These are phyloP conservation scores for Rhizopogon vinicolor DNA, from an alignment of 768 basidiomycete genomes.

Conservation along the genomic window DNA sequence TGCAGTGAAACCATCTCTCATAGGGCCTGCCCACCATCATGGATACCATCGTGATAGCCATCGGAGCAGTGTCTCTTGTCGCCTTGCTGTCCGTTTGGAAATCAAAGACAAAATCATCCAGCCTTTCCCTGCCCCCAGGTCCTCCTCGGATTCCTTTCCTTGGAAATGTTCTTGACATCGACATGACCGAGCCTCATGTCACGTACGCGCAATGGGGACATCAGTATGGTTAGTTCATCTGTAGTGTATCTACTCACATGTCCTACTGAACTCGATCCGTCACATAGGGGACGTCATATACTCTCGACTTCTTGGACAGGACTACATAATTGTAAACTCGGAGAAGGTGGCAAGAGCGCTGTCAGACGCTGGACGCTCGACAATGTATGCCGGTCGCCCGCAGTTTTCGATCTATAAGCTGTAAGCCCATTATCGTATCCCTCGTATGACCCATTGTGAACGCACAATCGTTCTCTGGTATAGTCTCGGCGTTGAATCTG, in stretches of 20 bases:
- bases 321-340: constrained; percentile 30
- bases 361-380: constrained; percentile 5
- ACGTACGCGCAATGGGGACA: too few species aligned
- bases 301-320: constrained; percentile 9
- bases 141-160: constrained; percentile 31
- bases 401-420: constrained; percentile 1
- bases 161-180: constrained; percentile 37
- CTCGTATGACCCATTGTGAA: neutral
- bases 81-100: neutral
- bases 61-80: neutral
- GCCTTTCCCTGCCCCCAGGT: constrained; percentile 29
- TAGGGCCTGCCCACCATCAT: neutral
- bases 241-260: too few species aligned
- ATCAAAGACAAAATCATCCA: neutral
- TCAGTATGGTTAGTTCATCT: too few species aligned
- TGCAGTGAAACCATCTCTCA: neutral
- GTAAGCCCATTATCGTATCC: neutral
- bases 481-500: constrained; percentile 11
- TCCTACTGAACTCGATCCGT: too few species aligned
- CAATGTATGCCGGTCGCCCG: constrained; percentile 9
- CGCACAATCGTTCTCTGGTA: neutral
- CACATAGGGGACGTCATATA: too few species aligned
- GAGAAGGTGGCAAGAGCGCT: constrained; percentile 8
- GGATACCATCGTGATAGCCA: neutral
- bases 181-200: constrained; percentile 5